Evolutionary conservation across 1,284 basidiomycete genomes (phyloP), one percentile per base, ranked within the genome.

Genomic region (Golubevia sp.): DNA sequence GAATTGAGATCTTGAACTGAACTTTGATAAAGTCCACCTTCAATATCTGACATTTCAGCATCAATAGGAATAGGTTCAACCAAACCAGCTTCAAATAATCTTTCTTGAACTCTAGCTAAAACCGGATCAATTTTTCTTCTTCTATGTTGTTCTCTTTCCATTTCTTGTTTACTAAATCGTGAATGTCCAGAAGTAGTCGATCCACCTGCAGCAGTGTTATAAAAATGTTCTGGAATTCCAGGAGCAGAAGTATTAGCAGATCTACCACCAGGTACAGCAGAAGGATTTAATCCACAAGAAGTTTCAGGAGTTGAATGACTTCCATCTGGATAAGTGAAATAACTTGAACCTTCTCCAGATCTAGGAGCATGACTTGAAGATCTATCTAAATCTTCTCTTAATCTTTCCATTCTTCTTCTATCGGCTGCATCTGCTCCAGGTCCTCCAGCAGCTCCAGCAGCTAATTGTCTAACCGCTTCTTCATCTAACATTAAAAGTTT

Each of bases 401-500:
- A 5, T 34, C 30, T 34, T 11, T 34, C 21, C 11, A 2, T 24
- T 52, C 23, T n/a, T 30, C 20, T 21, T 50, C 23, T 53, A 26
- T 25, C 49, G 62, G 27, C 49, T 73, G 75, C 15, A 54, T 68
- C 15, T 76, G 74, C n/a, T 70, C 69, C 26, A 70, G 68, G 49
- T 77, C 83, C 62, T 84, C 86, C 26, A 85, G 66, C 52, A 26
- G 68, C 70, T 49, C 69, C 73, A 34, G 66, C 62, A 49, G 66
- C 69, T 21, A 83, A 64, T 67, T 78, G 73, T 38, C 70, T 61
- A 2, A 81, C 67, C n/a, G 77, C 74, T 21, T 71, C 72, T 24
- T 75, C 69, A 59, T 79, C 74, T 70, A 82, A 70, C 71, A 90
- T 87, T 54, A 97, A 85, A 26, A 97, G 85, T 77, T 90, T 91